Evolutionary conservation across 306 rosid genomes (phyloP), one percentile per base, ranked within the genome.

Genomic region (Fragaria vesca): DNA sequence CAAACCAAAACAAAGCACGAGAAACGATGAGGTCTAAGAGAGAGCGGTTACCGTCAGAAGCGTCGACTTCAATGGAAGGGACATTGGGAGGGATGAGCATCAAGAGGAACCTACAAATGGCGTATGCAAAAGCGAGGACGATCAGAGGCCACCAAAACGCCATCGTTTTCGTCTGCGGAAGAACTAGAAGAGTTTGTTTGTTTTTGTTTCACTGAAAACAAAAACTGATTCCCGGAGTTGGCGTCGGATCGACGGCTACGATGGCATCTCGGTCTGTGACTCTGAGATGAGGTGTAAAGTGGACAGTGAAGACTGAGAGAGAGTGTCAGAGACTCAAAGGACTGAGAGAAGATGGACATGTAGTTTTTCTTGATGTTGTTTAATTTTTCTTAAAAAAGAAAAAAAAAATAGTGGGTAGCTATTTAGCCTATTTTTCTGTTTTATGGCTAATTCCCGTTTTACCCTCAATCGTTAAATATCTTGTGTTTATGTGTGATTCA

Each of bases 71-170:
- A 69, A 93, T 90, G 62, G 97, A 90, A 75, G 97, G 97, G 81
- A 95, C 91, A 74, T 91, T 95, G 26, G 89, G 94, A 83, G 99
- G 98, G 84, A 93, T 95, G 79, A 95, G 99, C 81, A 87, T 75
- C 75, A 93, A 84, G 66, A 95, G 98, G 83, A 95, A 84, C 81
- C 89, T 87, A 76, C 97, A 87, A 80, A 95, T 79, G 74, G 85
- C 97, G 87, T 89, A 93, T 75, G 98, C 91, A 72, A 93, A 61
- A 17, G 84, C 97, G 9, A 95, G 79, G 78, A 95, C 96, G 63
- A 95, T 10, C 69, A 91, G 72, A 43, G 93, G 86, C 99, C 98
- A 95, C 98, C 97, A 95, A 67, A 95, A 88, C 61, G 91, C 89
- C 96, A 91, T 93, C 58, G 79, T 77, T 55, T 54, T 8, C 2